phyloP scores from a whole-genome alignment of 208 protist genomes.

The Blechomonas ayalai region DNA sequence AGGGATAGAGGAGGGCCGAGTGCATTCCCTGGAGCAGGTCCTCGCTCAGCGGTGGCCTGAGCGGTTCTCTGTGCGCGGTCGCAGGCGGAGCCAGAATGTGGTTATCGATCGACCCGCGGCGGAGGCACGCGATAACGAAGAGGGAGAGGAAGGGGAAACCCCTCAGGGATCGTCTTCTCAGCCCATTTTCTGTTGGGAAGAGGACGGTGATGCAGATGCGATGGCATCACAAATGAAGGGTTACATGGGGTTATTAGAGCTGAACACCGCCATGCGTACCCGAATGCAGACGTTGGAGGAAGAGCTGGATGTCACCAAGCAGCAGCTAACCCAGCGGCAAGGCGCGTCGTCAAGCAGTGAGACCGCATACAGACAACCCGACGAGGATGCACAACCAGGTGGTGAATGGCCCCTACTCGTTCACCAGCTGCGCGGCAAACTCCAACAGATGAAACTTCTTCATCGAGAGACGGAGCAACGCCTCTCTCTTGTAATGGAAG shows the following conservation, averaged over 20 bases:
- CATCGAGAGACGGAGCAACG: no score
- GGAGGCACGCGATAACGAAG: background rate
- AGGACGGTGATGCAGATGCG: conserved; percentile 8
- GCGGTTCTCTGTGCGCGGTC: background rate
- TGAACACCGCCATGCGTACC: conserved; percentile 43
- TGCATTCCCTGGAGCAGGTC: conserved; percentile 7
- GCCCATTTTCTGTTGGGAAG: background rate
- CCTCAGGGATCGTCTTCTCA: background rate
- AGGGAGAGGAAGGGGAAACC: background rate
- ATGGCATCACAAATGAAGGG: conserved; percentile 43
- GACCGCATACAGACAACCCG: no score
- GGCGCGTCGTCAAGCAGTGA: background rate
- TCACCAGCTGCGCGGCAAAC: background rate
- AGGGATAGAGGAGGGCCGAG: conserved; percentile 20
- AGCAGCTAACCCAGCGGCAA: background rate
- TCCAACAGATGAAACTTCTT: no score
- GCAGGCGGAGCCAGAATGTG: background rate
- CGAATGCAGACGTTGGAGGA: conserved; percentile 28
- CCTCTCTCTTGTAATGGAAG: no score
- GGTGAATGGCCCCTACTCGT: background rate
- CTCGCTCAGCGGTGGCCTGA: conserved; percentile 5
- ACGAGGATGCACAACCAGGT: no score
- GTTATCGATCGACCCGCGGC: background rate
- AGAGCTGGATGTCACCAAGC: conserved; percentile 8
- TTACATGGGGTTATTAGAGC: conserved; percentile 54